phyloP scores from a whole-genome alignment of 2,329 filamentous ascomycete genomes.

The Trichoderma harzianum region DNA sequence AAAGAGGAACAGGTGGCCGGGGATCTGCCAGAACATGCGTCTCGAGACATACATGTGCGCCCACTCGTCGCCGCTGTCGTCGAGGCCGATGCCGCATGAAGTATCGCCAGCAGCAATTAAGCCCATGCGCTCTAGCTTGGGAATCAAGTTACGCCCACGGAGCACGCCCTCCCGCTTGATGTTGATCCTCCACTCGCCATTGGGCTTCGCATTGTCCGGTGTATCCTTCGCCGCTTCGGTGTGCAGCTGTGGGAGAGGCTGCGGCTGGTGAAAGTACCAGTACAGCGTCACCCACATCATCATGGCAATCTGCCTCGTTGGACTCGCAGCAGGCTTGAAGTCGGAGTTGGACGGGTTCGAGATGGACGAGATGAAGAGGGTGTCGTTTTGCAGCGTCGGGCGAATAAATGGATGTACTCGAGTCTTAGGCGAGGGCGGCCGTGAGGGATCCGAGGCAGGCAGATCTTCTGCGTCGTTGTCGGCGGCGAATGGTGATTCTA shows the following conservation, averaged over 20 bases:
- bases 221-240: slow-evolving; percentile 64
- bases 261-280: slow-evolving; percentile 94
- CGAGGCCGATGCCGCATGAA: slow-evolving; percentile 63
- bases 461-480: slow-evolving; percentile 27
- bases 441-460: not conserved
- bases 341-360: slow-evolving; percentile 78
- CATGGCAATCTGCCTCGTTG: slow-evolving; percentile 88
- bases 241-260: slow-evolving; percentile 62
- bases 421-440: slow-evolving; percentile 10
- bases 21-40: slow-evolving; percentile 87
- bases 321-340: slow-evolving; percentile 74
- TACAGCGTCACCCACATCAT: slow-evolving; percentile 93
- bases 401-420: slow-evolving; percentile 51
- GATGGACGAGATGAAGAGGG: slow-evolving; percentile 87
- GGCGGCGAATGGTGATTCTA: slow-evolving; percentile 20
- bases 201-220: slow-evolving; percentile 66
- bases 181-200: slow-evolving; percentile 81
- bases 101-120: slow-evolving; percentile 74
- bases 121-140: slow-evolving; percentile 92
- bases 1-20: slow-evolving; percentile 83
- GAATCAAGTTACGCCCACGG: slow-evolving; percentile 75
- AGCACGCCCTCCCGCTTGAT: slow-evolving; percentile 87
- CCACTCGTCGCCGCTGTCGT: slow-evolving; percentile 66
- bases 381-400: slow-evolving; percentile 76
- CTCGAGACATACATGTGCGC: slow-evolving; percentile 76